Base-by-base conservation (phyloP, 805 yeast species). In the Yarrowia porcina region DNA sequence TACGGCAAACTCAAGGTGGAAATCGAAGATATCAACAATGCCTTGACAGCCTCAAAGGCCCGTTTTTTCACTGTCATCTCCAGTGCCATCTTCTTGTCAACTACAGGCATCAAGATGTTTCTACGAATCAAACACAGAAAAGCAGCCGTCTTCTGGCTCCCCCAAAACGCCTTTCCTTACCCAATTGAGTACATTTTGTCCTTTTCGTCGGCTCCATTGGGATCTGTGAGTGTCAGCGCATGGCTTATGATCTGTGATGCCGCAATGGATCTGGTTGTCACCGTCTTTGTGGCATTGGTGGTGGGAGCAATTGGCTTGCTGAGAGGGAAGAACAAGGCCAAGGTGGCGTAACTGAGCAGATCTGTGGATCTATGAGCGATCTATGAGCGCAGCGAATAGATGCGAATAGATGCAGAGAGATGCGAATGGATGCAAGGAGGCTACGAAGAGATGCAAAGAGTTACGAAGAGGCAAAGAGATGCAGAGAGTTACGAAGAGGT, bases 131-230 rank as follows among this genome's bases (percentile, higher is more conserved):
- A 80, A 75, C 84, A 79, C 73, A 74, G 90, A 52, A 80, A 82
- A 66, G 66, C 72, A 0, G 81, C 83, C 2, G 78, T 88, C 39
- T 80, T 86, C 63, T 84, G 82, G 74, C 71, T 89, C 9, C 90
- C 91, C 0, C 68, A 72, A 15, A 82, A 83, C 1, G 74, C 79
- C 20, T 77, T 88, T 36, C 96, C 94, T 0, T 65, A 74, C 61
- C 72, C 74, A 33, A 70, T 85, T 9, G 83, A 84, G 65, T 82
- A 86, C 80, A 61, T 79, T 1, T 71, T 88, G 54, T 80, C 88
- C n/a, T 74, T 87, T 50, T 90, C 92, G 0, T 81, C 83, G 59
- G 80, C 86, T n/a, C 80, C 82, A 0, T 70, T 74, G 18, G 90
- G 90, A 12, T 80, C 87, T 0, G 77, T 87, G 18, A 88, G 90